Conservation (phyloP, 2,329 filamentous ascomycete species). For the Stagonosporopsis cucurbitacearum region DNA sequence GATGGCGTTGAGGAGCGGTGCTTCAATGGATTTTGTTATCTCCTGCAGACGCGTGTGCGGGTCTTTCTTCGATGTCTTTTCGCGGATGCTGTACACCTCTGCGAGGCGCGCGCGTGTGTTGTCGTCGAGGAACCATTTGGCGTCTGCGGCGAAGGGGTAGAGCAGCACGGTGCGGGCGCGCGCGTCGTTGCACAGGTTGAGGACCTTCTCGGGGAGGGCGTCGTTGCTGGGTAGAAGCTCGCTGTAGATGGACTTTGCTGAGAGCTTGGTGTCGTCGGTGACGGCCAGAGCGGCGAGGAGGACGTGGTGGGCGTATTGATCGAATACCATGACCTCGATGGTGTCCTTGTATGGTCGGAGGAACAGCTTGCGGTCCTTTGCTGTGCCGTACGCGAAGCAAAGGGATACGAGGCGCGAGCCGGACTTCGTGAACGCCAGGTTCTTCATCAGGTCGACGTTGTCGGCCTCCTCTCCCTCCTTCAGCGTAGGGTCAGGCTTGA, state of each 20-base stretch:
- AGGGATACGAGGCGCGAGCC: slow-evolving; percentile 83
- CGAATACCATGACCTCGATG: slow-evolving; percentile 82
- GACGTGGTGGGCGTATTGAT: slow-evolving; percentile 78
- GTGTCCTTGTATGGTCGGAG: slow-evolving; percentile 90
- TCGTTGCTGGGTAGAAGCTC: slow-evolving; percentile 71
- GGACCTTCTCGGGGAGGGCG: slow-evolving; percentile 67
- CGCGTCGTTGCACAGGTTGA: slow-evolving; percentile 69
- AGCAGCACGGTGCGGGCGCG: slow-evolving; percentile 72
- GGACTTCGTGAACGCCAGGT: slow-evolving; percentile 92
- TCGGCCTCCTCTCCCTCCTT: slow-evolving; percentile 59
- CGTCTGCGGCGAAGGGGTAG: slow-evolving; percentile 75
- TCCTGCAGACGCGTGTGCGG: slow-evolving; percentile 76
- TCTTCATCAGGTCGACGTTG: slow-evolving; percentile 78
- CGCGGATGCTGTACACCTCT: slow-evolving; percentile 79
- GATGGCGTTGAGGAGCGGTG: slow-evolving; percentile 76
- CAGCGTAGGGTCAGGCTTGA: slow-evolving; percentile 87
- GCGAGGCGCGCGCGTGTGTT: slow-evolving; percentile 73
- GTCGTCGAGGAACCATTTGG: slow-evolving; percentile 66
- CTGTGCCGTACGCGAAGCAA: slow-evolving; percentile 80
- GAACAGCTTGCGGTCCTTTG: slow-evolving; percentile 92
- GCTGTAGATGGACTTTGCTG: slow-evolving; percentile 82
- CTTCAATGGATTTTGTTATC: slow-evolving; percentile 75
- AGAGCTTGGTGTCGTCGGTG: slow-evolving; percentile 91
- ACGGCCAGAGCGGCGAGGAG: slow-evolving; percentile 88
- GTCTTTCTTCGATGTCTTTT: slow-evolving; percentile 92